A percentile compares a stretch with the other conserved stretches of the same genome.
phyloP scores from a whole-genome alignment of 768 basidiomycete genomes.

The Hemileccinum impolitum region DNA sequence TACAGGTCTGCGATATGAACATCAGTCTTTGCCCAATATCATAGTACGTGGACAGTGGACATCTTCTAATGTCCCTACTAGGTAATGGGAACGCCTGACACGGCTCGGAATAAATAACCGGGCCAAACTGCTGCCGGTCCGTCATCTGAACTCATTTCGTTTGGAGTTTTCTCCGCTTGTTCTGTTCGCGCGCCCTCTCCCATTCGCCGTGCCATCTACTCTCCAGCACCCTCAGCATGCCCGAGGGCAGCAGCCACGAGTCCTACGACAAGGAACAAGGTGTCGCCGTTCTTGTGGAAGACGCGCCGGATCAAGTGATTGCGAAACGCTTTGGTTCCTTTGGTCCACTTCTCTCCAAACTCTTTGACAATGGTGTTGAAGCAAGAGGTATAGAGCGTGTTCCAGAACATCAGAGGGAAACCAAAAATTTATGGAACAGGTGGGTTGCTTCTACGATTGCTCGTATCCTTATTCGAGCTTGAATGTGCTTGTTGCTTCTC shows the following conservation, averaged over 20 bases:
- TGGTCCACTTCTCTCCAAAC: constrained; percentile 32
- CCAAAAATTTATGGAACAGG: constrained; percentile 45
- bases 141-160: no score
- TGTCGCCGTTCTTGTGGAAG: constrained; percentile 13
- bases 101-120: no score
- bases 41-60: no score
- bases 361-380: constrained; percentile 50
- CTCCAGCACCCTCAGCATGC: constrained; percentile 3
- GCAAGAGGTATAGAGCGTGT: constrained; percentile 54
- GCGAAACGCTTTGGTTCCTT: constrained; percentile 29
- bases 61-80: no score
- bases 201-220: neutral
- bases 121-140: no score
- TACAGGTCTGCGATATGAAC: no score
- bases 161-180: no score
- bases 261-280: constrained; percentile 23
- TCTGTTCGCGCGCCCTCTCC: neutral
- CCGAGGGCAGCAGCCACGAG: neutral
- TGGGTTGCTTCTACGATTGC: constrained; percentile 15
- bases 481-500: constrained; percentile 1
- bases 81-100: no score
- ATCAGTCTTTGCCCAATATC: no score
- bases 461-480: neutral
- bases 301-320: constrained; percentile 27
- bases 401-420: constrained; percentile 45